Base-by-base conservation (phyloP, 805 yeast genomes). In the Candida sanyiensis region DNA sequence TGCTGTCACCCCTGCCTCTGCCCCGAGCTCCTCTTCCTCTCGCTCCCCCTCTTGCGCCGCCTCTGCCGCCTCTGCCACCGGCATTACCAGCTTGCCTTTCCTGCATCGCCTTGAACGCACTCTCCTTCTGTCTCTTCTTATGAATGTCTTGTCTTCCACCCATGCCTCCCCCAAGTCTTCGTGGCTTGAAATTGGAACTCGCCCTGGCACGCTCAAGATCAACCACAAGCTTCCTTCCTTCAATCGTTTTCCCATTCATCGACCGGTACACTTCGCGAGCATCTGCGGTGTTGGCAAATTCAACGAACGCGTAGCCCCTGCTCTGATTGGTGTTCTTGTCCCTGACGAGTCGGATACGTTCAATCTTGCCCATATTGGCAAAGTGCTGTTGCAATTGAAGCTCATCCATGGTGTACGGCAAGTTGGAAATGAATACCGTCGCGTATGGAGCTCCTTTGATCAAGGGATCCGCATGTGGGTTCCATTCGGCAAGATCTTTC, bases 121-220 rank as follows among this genome's bases (percentile, higher is more conserved):
- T 32, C 11, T 48, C 52, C 15, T 43, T 49, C 29, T 38, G 36
- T 19, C 30, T 42, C n/a, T 49, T 49, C 31, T 46, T 57, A 43
- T 59, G 64, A 3, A 77, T 69, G 52, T 79, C 79, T 36, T 78
- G 77, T 39, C 93, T 67, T 2, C 96, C 96, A 4, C 97, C 97
- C n/a, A 84, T 60, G 0, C 97, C 97, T 4, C 97, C 97, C 1
- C 96, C 96, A 3, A 90, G 64, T 42, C 90, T 58, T 49, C 83
- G 56, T 1, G 94, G 93, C 39, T 69, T 71, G 83, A 89, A 84
- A 47, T 70, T 73, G 39, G 80, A 72, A 12, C 73, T 71, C 1
- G 76, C 58, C 33, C 93, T 62, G 2, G 87, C 83, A 42, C 90
- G 58, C 53, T 83, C 93, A 33, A 75, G 70, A 52, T 84, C 94